Base-by-base conservation (phyloP, 331 rosid species). In the Stylosanthes scabra region DNA sequence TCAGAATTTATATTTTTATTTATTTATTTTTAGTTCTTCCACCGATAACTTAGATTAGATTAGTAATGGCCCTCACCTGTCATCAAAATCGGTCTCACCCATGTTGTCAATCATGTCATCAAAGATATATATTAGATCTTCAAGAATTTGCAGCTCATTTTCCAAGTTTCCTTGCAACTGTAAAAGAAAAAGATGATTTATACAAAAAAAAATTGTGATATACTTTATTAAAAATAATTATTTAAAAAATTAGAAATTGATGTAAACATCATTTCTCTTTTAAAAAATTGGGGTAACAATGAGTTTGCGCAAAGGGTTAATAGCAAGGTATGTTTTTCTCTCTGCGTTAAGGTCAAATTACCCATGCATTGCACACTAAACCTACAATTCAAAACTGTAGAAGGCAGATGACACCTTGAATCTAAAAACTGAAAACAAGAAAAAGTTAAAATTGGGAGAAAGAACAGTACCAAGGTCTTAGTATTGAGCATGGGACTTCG, bases 121-220 rank as follows among this genome's bases (percentile, higher is more conserved):
- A 67, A 86, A 94, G 72, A 79, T 68, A 46, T 5, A 27, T 16
- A 25, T 74, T 34, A 91, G 84, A 72, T 84, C 57, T 60, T 83
- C 80, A 47, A 94, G 95, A 71, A 94, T 54, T 82, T 73, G 83
- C 44, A 83, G 60, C 88, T 91, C 99, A 82, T 63, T 83, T 76
- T 91, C 93, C 87, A 94, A 78, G 83, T 74, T 83, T 71, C 16
- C 90, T 63, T 78, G 96, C 74, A 86, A 74, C 99, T 89, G 80
- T 5, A 59, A 67, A 62, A 54, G 76, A 83, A 64, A 83, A 34
- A 45, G 15, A 61, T 31, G 27, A 25, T 5, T 71, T 11, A 31
- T 41, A 70, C 56, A 77, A 42, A 31, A 31, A 8, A 67, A 51
- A 46, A 57, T 57, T 68, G 39, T 7, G 40, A 34, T 14, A 7